These are phyloP conservation scores for Aspergillus brasiliensis DNA, from an alignment of 2,329 filamentous ascomycete species.

Conservation along the genomic window DNA sequence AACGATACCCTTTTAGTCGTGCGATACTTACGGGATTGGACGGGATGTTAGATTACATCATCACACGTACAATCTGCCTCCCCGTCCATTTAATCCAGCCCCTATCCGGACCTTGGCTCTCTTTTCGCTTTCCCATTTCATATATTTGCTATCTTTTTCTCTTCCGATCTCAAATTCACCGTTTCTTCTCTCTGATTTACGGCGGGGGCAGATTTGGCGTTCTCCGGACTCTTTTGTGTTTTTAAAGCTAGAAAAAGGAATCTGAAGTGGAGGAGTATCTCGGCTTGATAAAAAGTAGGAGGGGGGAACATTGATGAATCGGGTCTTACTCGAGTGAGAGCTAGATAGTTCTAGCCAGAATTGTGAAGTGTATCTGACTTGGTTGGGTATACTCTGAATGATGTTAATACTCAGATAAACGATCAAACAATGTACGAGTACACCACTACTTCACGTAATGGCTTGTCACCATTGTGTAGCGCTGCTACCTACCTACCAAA, in stretches of 20 bases:
- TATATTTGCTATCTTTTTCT: not conserved
- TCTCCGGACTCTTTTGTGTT: slow-evolving; percentile 2
- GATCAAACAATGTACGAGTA: not conserved
- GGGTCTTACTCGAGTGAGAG: not conserved
- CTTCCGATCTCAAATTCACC: not conserved
- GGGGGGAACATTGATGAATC: not conserved
- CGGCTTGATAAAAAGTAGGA: not conserved
- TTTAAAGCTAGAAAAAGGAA: slow-evolving; percentile 10
- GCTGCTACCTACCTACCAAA: no score
- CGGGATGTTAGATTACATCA: not conserved
- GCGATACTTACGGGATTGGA: not conserved
- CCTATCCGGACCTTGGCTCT: not conserved
- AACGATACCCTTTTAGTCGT: slow-evolving; percentile 27
- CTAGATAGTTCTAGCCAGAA: not conserved
- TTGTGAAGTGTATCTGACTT: not conserved
- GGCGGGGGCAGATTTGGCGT: slow-evolving; percentile 17
- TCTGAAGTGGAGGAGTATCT: not conserved
- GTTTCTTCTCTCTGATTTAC: not conserved
- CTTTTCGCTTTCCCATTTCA: not conserved
- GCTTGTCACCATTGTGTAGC: no score
- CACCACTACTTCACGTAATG: not conserved
- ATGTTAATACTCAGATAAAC: not conserved
- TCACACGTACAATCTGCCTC: not conserved
- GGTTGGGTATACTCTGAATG: not conserved
- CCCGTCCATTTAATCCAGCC: no score